Evolutionary conservation across 2,329 filamentous ascomycete species (phyloP).

Genomic region (Talaromyces amestolkiae): DNA sequence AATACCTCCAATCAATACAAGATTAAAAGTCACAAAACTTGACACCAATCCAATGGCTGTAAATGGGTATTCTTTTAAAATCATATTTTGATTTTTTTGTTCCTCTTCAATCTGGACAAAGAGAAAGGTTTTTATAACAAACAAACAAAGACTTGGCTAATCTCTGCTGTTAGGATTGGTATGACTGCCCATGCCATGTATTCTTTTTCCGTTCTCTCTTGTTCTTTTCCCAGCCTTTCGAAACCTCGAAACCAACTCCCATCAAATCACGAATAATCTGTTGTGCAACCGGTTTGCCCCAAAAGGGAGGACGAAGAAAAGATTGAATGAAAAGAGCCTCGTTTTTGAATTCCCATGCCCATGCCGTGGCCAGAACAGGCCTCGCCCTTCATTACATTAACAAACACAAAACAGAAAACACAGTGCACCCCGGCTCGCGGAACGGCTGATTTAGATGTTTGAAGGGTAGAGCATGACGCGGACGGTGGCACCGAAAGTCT

Average conservation of each 20-base stretch:
- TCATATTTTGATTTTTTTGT: constrained; percentile 19
- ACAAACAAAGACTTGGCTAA: neutral
- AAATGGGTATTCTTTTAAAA: constrained; percentile 10
- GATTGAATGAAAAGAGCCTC: neutral
- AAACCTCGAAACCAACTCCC: neutral
- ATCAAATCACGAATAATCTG: neutral
- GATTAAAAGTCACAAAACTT: neutral
- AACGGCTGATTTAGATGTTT: constrained; percentile 69
- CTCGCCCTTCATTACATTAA: constrained; percentile 15
- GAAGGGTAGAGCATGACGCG: constrained; percentile 98
- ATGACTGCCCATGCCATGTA: constrained; percentile 12
- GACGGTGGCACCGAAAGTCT: constrained; percentile 94
- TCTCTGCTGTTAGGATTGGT: neutral
- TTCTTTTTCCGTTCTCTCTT: neutral
- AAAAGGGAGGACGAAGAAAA: neutral
- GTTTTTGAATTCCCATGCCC: neutral
- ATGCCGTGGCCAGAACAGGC: neutral
- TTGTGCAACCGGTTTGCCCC: constrained; percentile 4
- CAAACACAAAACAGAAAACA: constrained; percentile 17
- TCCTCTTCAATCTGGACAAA: constrained; percentile 5
- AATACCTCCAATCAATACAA: neutral
- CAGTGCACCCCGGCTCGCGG: constrained; percentile 17
- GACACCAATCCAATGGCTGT: neutral
- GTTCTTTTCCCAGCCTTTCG: constrained; percentile 1
- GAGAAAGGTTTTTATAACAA: constrained; percentile 5